Evolutionary conservation across 129 eudicot species (phyloP), one percentile per base, ranked within the genome.

Genomic region (Artemisia tridentata): DNA sequence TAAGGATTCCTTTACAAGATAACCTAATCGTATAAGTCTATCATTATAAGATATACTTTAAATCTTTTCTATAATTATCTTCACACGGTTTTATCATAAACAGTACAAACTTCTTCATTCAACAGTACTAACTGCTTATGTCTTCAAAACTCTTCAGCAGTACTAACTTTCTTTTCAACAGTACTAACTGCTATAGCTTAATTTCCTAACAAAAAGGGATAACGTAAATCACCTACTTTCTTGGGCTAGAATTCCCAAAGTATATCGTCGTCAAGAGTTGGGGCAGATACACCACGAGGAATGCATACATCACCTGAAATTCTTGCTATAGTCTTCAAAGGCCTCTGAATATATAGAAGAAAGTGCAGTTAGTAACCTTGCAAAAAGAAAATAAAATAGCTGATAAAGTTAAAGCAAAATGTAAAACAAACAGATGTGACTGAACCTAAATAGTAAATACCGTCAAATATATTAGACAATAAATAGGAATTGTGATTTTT

Each of bases 251-350:
- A 95, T 62, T 90, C 99, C 99, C 97, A 95, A 14, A 90, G 99
- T 75, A 74, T 81, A 58, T 95, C 97, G 74, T 90, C 90, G 81
- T 95, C 97, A 7, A 95, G 99, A 16, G 97, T 91, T 60, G 99
- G 99, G 67, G 87, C 97, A 69, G 99, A 88, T 29, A 95, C 99
- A 80, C 97, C 99, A 65, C 99, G 99, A 72, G 99, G 99, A 63
- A 95, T 95, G 74, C 90, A 95, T 69, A 95, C 97, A 88, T 95
- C 96, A 56, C 97, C 96, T 57, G 99, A 93, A 74, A 56, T 79
- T 66, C 65, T 85, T 14, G 99, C 97, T 77, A 95, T 95, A 46
- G 99, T 95, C 74, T 90, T 95, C 52, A 95, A 59, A 67, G 99
- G 99, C 83, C 99, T 95, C 99, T 95, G 99, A 60, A 82, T 64